These are phyloP conservation scores for Chlorella ohadii DNA, from an alignment of 139 green algal species.

Conservation along the genomic window DNA sequence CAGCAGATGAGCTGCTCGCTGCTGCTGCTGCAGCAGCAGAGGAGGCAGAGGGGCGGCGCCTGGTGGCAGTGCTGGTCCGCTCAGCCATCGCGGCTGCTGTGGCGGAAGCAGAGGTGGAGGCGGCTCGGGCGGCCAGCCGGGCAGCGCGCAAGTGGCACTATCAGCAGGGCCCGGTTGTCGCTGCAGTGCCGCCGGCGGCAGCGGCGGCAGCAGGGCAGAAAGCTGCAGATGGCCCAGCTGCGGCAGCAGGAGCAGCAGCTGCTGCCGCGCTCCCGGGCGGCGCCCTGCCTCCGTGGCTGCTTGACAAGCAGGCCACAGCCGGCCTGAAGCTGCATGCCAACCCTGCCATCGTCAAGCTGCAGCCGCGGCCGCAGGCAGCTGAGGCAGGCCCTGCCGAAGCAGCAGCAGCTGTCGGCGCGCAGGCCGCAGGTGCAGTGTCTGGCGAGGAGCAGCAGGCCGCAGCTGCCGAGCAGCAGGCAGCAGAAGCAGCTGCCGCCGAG, in stretches of 20 bases:
- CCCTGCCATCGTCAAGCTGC: conserved; percentile 21
- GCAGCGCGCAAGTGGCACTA: background rate
- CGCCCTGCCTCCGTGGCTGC: conserved; percentile 15
- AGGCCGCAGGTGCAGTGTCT: background rate
- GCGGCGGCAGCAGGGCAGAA: background rate
- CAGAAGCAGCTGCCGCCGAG: background rate
- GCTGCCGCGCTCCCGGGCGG: background rate
- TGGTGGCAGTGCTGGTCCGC: conserved; percentile 12
- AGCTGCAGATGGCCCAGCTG: background rate
- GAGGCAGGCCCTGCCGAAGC: background rate
- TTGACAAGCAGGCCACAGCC: conserved; percentile 3
- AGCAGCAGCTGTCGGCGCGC: background rate
- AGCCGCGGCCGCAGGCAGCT: background rate
- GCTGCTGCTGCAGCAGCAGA: conserved; percentile 2
- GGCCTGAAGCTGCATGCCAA: conserved; percentile 18
- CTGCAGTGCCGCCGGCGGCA: background rate
- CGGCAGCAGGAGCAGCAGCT: background rate
- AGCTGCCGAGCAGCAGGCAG: background rate
- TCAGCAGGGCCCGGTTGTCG: no score
- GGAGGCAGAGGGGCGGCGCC: conserved; percentile 10
- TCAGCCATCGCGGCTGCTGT: conserved; percentile 18
- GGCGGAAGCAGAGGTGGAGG: conserved; percentile 9
- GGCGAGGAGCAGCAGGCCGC: background rate
- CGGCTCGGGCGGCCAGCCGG: background rate
- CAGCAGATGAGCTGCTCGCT: background rate